Conservation (phyloP, 2,329 filamentous ascomycete genomes). For the Ophiostoma pallidulum region DNA sequence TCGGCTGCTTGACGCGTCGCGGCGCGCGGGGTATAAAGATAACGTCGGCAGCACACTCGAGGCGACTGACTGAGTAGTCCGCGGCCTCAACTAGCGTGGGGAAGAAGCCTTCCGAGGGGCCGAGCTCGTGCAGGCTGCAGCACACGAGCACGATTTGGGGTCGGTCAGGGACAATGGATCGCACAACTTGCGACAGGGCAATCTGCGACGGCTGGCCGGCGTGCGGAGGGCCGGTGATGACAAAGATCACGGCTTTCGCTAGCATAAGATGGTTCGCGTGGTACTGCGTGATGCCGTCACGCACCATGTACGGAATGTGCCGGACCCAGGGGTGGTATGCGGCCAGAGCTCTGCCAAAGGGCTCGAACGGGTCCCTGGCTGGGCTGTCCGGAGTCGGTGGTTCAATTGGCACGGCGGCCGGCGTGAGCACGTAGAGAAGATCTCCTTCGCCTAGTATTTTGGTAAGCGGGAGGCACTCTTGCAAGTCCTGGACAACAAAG, state of each 20-base stretch:
- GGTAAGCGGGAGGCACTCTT: slow-evolving; percentile 38
- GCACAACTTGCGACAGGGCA: slow-evolving; percentile 30
- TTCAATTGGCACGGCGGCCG: slow-evolving; percentile 40
- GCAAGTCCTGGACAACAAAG: slow-evolving; percentile 32
- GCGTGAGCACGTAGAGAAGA: slow-evolving; percentile 53
- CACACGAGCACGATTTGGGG: slow-evolving; percentile 45
- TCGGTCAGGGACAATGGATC: slow-evolving; percentile 22
- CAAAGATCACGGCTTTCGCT: slow-evolving; percentile 51
- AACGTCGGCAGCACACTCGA: slow-evolving; percentile 41
- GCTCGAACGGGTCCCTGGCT: slow-evolving; percentile 59
- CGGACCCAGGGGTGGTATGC: slow-evolving; percentile 51
- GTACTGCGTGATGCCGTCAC: slow-evolving; percentile 51
- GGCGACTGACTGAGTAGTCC: slow-evolving; percentile 36
- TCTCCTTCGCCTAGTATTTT: slow-evolving; percentile 37
- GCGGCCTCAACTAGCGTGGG: slow-evolving; percentile 42
- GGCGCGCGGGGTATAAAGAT: slow-evolving; percentile 33
- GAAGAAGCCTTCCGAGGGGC: slow-evolving; percentile 33
- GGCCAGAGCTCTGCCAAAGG: slow-evolving; percentile 55
- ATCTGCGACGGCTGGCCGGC: slow-evolving; percentile 42
- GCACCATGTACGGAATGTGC: slow-evolving; percentile 62
- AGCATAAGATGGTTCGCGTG: slow-evolving; percentile 54
- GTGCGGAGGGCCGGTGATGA: slow-evolving; percentile 43
- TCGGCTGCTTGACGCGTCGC: slow-evolving; percentile 7
- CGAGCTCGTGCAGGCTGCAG: slow-evolving; percentile 33
- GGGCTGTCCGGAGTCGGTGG: slow-evolving; percentile 29